Base-by-base conservation (phyloP, 2,329 filamentous ascomycete species). In the Paecilomyces dactylethromorphus region DNA sequence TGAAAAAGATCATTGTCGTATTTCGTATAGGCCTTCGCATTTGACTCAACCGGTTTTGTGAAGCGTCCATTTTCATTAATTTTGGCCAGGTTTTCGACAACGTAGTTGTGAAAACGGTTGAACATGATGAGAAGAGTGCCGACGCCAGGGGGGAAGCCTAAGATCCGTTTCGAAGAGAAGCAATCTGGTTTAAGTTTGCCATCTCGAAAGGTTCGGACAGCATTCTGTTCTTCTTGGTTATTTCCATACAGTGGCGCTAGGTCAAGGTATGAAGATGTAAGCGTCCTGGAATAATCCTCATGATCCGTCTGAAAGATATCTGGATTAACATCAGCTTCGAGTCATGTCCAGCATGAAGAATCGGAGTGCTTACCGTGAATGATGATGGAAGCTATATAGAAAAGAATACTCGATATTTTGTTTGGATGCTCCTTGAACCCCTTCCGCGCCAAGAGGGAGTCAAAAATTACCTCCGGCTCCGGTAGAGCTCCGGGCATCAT, bases 241-340 rank as follows among this genome's bases (percentile, higher is more conserved):
- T 83, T 87, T 3, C 89, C 89, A 63, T 92, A 92, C 2, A 92
- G 76, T 0, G 89, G 89, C 0, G 86, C 81, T 1, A 92, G 77
- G 66, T 92, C 89, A 24, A 92, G 81, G 62, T 92, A 92, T 0
- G 88, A 91, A 0, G 87, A 91, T 0, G 87, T 90, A 62, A 85
- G 78, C 0, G 85, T 88, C 58, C 82, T 84, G 58, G 83, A 84
- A 66, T 79, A 81, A 69, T 91, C 85, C 4, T 76, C 76, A 26
- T 84, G 83, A 64, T 83, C 84, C 1, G 87, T 89, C 39, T 84
- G 80, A 73, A 90, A 90, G 55, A 87, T 75, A 66, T 88, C 85
- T 74, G 78, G 74, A 54, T 21, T 11, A 2, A 24, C 55, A 57
- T 73, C 54, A 72, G 68, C 24, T 7, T 29, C 4, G n/a, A 18